A percentile compares a stretch with the other conserved stretches of the same genome.
Evolutionary conservation across 2,329 filamentous ascomycete species (phyloP).

Genomic region (Myriosclerotinia curreyana): DNA sequence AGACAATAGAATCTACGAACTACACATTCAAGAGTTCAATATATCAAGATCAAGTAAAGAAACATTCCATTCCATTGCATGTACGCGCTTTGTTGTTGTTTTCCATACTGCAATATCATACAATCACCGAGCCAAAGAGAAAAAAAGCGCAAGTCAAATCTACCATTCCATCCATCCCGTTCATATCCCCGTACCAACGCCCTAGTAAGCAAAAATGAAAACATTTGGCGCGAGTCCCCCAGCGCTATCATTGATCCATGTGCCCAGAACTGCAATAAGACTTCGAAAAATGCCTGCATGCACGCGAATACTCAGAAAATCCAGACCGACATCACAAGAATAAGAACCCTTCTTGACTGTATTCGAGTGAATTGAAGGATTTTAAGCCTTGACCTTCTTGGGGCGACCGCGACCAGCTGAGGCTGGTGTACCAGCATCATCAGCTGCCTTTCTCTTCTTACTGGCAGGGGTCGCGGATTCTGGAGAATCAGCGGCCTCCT

Average conservation of each 20-base stretch:
- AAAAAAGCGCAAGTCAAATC: not conserved
- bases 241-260: not conserved
- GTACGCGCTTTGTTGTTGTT: not conserved
- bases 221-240: not conserved
- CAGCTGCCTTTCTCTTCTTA: conserved; percentile 22
- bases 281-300: not conserved
- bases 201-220: conserved; percentile 4
- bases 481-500: not conserved
- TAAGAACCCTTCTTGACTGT: not conserved
- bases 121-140: conserved; percentile 10
- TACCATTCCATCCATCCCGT: conserved; percentile 4
- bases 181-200: conserved; percentile 6
- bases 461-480: conserved; percentile 12
- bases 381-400: conserved; percentile 19
- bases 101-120: conserved; percentile 4
- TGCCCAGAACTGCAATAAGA: not conserved
- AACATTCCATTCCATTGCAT: not conserved
- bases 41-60: not conserved
- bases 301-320: not conserved
- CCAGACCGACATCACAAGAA: not conserved
- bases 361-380: not conserved
- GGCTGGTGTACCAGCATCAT: conserved; percentile 12
- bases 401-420: conserved; percentile 19
- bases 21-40: not conserved
- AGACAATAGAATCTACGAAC: not conserved